Conservation (phyloP, 2,329 filamentous ascomycete species). For the Botrytis tulipae region DNA sequence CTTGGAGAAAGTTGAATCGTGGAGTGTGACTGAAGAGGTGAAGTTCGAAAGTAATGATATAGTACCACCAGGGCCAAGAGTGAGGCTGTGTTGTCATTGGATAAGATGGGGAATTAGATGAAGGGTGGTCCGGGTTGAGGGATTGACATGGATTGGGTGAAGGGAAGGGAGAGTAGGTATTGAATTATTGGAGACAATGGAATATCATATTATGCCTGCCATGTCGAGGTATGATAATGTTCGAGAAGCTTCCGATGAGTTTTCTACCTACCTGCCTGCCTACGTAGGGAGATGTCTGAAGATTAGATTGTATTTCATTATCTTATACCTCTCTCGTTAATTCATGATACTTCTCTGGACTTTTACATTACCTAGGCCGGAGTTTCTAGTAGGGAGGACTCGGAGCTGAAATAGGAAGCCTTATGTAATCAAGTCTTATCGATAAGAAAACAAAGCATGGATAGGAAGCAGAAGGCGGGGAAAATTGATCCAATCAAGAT, state of each 20-base stretch:
- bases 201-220: neutral
- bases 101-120: neutral
- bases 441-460: neutral
- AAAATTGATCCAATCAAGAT: neutral
- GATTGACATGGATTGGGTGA: neutral
- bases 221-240: neutral
- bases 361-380: neutral
- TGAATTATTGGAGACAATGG: neutral
- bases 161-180: neutral
- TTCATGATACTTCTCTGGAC: neutral
- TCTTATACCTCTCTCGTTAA: neutral
- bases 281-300: neutral
- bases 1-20: neutral
- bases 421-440: neutral
- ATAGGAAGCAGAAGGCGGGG: neutral
- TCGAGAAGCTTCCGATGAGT: neutral
- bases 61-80: conserved; percentile 6
- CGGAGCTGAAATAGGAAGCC: neutral
- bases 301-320: neutral
- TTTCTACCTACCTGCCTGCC: too few species aligned
- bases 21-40: neutral
- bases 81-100: conserved; percentile 7
- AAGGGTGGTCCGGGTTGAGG: neutral
- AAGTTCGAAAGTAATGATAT: neutral
- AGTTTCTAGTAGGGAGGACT: neutral